Conservation (phyloP, 345 rosid species). For the Streptanthus diversifolius region DNA sequence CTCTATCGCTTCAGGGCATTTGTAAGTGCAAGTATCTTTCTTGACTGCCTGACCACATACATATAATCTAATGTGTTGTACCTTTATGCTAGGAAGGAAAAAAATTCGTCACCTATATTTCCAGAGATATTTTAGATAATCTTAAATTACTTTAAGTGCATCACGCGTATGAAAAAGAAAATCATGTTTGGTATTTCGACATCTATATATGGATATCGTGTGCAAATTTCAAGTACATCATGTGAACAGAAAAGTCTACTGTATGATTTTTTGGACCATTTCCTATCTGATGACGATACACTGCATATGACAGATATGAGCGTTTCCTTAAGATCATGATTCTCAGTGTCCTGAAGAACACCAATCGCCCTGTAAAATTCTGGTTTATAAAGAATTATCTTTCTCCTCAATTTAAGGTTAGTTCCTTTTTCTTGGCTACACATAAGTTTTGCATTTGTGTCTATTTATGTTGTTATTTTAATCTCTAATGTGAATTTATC, state of each 20-base stretch:
- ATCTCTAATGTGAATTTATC: not conserved
- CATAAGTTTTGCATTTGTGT: not conserved
- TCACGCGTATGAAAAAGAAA: slow-evolving; percentile 5
- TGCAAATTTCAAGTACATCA: slow-evolving; percentile 5
- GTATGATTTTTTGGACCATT: not conserved
- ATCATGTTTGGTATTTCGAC: not conserved
- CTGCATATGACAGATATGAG: slow-evolving; percentile 66
- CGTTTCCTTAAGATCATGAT: slow-evolving; percentile 98
- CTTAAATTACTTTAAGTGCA: not conserved
- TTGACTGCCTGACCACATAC: slow-evolving; percentile 9
- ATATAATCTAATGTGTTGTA: slow-evolving; percentile 1
- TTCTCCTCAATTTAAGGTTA: slow-evolving; percentile 97
- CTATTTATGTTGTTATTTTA: not conserved
- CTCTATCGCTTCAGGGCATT: slow-evolving; percentile 97
- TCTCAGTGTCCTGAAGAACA: slow-evolving; percentile 89
- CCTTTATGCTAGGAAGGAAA: slow-evolving; percentile 5
- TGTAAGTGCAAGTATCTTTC: slow-evolving; percentile 53
- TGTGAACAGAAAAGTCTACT: slow-evolving; percentile 1
- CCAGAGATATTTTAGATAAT: not conserved
- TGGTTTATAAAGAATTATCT: slow-evolving; percentile 99
- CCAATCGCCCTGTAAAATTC: slow-evolving; percentile 87
- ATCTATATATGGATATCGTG: not conserved
- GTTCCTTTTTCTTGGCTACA: slow-evolving; percentile 1
- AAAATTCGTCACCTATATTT: not conserved
- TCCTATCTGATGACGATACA: slow-evolving; percentile 11